Base-by-base conservation (phyloP, 2,329 filamentous ascomycete genomes). In the Fusarium palustre region DNA sequence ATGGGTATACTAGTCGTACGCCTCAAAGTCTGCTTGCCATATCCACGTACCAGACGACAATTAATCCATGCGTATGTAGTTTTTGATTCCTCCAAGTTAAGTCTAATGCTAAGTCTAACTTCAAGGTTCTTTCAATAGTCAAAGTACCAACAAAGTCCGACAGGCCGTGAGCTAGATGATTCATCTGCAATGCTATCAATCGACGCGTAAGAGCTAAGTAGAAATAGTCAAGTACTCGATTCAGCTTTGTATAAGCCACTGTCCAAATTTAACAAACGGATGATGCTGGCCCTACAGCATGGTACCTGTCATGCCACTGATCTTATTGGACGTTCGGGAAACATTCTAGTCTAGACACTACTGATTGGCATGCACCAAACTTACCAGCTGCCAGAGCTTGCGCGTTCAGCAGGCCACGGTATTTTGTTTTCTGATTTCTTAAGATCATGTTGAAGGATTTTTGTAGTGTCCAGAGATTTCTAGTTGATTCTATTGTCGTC, bases 71-170 rank as follows among this genome's bases (percentile, higher is more conserved):
- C 5, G 25, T 18, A 34, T 16, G 10, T 11, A 15, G n/a, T 12
- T 13, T 33, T 11, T 18, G 15, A 34, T 24, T 10, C 6, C 16
- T 10, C 3, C 28, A 30, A 30, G 8, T 13, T 11, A 36, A 55
- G n/a, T 34, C 12, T 36, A 43, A 43, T 2, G 4, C 9, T 18
- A 58, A 43, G 36, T 58, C 16, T 55, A 55, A 43, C 16, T 20
- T 58, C 3, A 12, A 8, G 9, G 11, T 25, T n/a, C 6, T 24
- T 5, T 2, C 0, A 10, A 12, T 4, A 9, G 4, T 11, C 1
- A 10, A 13, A n/a, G 30, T 28, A 15, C 3, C 1, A 2, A n/a
- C 30, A 0, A 6, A 2, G 2, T 9, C 7, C 22, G 22, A 25
- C 3, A 7, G 6, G 15, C 12, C 28, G 8, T 18, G 6, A 18